Evolutionary conservation across 2,329 filamentous ascomycete genomes (phyloP).

Genomic region (Plectosphaerella plurivora): DNA sequence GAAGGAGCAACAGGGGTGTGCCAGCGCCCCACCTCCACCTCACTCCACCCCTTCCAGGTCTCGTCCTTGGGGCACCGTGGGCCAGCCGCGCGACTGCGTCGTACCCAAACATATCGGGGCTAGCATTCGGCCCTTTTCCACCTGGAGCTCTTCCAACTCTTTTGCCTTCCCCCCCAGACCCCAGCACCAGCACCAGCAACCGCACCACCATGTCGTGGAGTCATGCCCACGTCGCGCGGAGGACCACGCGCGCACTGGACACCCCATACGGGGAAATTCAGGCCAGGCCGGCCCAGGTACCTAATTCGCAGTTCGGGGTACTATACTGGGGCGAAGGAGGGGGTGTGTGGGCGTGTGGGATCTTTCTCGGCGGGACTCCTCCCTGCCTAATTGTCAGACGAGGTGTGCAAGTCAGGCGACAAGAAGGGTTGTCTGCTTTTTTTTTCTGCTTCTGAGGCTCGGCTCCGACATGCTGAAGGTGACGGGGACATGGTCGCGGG

Average conservation of each 20-base stretch:
- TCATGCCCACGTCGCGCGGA: neutral
- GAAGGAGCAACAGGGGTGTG: too few relatives aligned
- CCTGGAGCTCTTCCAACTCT: neutral
- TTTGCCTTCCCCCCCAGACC: neutral
- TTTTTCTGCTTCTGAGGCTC: too few relatives aligned
- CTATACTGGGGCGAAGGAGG: too few relatives aligned
- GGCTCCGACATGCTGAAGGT: too few relatives aligned
- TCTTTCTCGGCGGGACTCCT: too few relatives aligned
- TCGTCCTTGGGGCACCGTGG: neutral
- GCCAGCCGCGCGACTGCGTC: neutral
- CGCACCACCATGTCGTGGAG: neutral
- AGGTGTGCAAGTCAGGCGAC: too few relatives aligned
- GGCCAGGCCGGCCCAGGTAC: too few relatives aligned
- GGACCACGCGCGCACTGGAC: neutral
- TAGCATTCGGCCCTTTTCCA: constrained; percentile 2
- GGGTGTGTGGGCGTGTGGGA: too few relatives aligned
- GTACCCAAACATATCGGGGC: constrained; percentile 3
- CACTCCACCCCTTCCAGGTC: neutral
- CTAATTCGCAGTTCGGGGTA: too few relatives aligned
- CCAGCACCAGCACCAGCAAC: neutral
- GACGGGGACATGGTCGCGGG: neutral
- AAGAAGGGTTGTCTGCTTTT: too few relatives aligned
- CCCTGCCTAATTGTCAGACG: too few relatives aligned
- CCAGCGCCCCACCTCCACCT: too few relatives aligned
- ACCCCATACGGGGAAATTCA: constrained; percentile 4